These are phyloP conservation scores for Leptodontidium sp. DNA, from an alignment of 2,329 filamentous ascomycete genomes.

Conservation along the genomic window DNA sequence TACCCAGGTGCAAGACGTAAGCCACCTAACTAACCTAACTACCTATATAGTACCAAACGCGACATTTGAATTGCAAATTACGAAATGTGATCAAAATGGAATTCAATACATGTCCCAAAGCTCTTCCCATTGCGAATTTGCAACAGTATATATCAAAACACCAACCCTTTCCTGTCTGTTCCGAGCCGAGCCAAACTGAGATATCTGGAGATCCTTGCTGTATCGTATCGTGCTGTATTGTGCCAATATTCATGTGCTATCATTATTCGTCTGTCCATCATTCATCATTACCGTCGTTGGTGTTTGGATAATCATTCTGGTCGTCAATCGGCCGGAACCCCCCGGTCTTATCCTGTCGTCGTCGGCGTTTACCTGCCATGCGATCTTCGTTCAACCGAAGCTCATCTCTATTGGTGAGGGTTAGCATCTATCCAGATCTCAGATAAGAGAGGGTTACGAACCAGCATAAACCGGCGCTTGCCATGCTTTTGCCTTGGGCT, in stretches of 20 bases:
- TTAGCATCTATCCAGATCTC: background rate
- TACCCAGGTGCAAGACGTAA: background rate
- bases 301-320: background rate
- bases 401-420: constrained; percentile 11
- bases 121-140: background rate
- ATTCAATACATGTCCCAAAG: constrained; percentile 16
- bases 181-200: background rate
- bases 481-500: constrained; percentile 51
- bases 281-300: constrained; percentile 1
- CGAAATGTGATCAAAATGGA: background rate
- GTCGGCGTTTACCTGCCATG: background rate
- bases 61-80: background rate
- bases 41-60: background rate
- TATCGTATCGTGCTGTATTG: background rate
- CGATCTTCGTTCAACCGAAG: constrained; percentile 5
- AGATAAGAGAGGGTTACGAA: constrained; percentile 23
- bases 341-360: background rate
- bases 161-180: background rate
- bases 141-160: constrained; percentile 17
- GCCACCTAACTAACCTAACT: background rate
- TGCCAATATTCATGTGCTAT: background rate
- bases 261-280: background rate
- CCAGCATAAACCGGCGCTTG: constrained; percentile 52
- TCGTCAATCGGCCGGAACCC: background rate
- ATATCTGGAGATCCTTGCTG: background rate